phyloP scores from a whole-genome alignment of 2,329 filamentous ascomycete genomes.

The Metarhizium humberi region DNA sequence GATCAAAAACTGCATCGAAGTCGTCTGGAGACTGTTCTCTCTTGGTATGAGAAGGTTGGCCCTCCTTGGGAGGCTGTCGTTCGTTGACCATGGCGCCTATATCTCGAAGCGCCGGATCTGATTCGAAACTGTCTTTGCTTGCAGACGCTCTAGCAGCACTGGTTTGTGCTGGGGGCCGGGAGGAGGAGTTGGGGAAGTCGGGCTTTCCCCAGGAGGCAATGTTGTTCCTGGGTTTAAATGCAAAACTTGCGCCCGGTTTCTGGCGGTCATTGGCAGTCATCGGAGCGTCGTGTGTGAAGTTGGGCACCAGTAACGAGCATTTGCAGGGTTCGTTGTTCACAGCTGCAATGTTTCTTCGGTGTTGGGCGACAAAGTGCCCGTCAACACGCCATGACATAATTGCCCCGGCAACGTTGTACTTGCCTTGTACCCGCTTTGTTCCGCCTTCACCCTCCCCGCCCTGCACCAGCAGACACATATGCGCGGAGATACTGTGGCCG shows the following conservation, averaged over 20 bases:
- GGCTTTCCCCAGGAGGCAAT: conserved; percentile 15
- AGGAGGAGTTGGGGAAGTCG: conserved; percentile 9
- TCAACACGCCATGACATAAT: conserved; percentile 16
- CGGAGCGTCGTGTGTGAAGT: conserved; percentile 2
- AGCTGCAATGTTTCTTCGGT: conserved; percentile 6
- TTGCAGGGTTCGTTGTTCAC: conserved; percentile 7
- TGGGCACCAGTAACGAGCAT: conserved; percentile 1
- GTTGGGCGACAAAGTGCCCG: neutral
- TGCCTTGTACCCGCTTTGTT: neutral
- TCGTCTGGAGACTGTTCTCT: conserved; percentile 19
- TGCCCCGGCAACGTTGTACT: conserved; percentile 18
- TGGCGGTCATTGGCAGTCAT: conserved; percentile 11
- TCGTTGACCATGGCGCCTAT: conserved; percentile 35
- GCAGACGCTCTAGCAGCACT: neutral
- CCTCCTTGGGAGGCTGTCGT: conserved; percentile 27
- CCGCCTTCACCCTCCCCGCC: no score
- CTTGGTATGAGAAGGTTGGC: neutral
- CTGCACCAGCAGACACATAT: no score
- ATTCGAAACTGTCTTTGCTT: neutral
- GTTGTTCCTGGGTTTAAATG: conserved; percentile 22
- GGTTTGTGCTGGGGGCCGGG: neutral
- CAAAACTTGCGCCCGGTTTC: conserved; percentile 21
- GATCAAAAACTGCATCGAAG: conserved; percentile 22
- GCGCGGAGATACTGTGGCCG: neutral
- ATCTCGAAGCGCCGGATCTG: conserved; percentile 8